Evolutionary conservation across 371 early-diverging fungal genomes (phyloP), one percentile per base, ranked within the genome.

Genomic region (Globomyces sp.): DNA sequence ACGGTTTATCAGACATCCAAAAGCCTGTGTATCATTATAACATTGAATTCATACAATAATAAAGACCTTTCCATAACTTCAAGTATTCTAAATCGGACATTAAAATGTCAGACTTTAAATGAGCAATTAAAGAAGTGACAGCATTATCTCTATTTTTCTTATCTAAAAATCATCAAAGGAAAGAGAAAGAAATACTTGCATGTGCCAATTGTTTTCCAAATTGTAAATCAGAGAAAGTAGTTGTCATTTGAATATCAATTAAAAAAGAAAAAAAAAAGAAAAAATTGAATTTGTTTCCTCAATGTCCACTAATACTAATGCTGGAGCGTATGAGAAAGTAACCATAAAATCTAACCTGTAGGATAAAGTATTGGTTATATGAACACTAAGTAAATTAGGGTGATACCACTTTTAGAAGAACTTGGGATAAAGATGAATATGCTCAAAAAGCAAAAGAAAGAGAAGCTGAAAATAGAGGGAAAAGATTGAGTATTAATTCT

Each of bases 1-100:
- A 74, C 10, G 92, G 91, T 78, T 94, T 96, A 71, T 96, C 96
- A 1, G 94, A 92, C 88, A 95, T 90, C 96, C 96, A 96, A 71
- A 89, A 91, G 68, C 90, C 93, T 92, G 74, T 39, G 34, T 3
- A 40, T 48, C 47, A 60, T 4, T 24, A 9, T 68, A 24, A 24
- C 24, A 24, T 24, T 24, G 24, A 24, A 24, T 24, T 24, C 88
- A 70, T 86, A 91, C 95, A 91, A 74, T 92, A 96, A 69, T 91
- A 96, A 41, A 96, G 85, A 11, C 91, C 96, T 78, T 92, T 93
- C 95, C 96, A 96, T 34, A 94, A 83, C 75, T 92, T 92, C 59
- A 89, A 68, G 58, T 93, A 80, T 41, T 93, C 93, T 40, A 83
- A 62, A 36, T 89, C 79, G 24, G 80, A 69, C 41, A 93, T 10